Percentiles rank a stretch among this genome's conserved stretches.
phyloP scores from a whole-genome alignment of 805 yeast species.

The Suhomyces pyralidae region DNA sequence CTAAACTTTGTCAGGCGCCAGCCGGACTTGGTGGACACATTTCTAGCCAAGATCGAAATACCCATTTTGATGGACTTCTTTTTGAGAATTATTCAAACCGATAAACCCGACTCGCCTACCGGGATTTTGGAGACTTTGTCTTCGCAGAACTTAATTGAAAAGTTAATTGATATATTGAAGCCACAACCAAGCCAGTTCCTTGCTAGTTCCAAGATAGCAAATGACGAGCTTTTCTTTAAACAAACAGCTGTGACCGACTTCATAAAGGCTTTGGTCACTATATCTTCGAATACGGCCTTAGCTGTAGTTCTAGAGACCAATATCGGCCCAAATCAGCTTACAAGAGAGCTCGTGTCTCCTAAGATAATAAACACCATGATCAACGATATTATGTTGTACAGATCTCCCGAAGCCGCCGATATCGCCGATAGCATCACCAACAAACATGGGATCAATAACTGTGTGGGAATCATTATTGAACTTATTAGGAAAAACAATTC shows the following conservation, averaged over 20 bases:
- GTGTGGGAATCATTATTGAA: slow-evolving; percentile 93
- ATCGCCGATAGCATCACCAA: slow-evolving; percentile 32
- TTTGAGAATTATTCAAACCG: slow-evolving; percentile 85
- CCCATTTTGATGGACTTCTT: slow-evolving; percentile 94
- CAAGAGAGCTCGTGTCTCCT: slow-evolving; percentile 83
- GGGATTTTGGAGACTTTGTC: slow-evolving; percentile 78
- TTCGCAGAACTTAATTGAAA: slow-evolving; percentile 69
- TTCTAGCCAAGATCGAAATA: slow-evolving; percentile 82
- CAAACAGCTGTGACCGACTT: slow-evolving; percentile 97
- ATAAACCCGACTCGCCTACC: slow-evolving; percentile 84
- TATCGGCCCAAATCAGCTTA: slow-evolving; percentile 92
- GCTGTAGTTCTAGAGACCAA: slow-evolving; percentile 86
- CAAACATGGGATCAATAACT: slow-evolving; percentile 87
- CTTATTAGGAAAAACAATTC: slow-evolving; percentile 93
- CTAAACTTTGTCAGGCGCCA: slow-evolving; percentile 66
- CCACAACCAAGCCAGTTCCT: slow-evolving; percentile 61
- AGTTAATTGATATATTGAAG: slow-evolving; percentile 65
- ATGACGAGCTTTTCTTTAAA: slow-evolving; percentile 40
- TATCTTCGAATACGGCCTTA: slow-evolving; percentile 72
- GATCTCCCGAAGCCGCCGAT: slow-evolving; percentile 11
- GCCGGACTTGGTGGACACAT: slow-evolving; percentile 69
- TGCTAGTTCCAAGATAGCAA: slow-evolving; percentile 17
- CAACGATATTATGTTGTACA: slow-evolving; percentile 60
- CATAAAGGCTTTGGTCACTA: slow-evolving; percentile 87
- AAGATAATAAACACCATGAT: slow-evolving; percentile 65